These are phyloP conservation scores for Lepiota venenata DNA, from an alignment of 768 basidiomycete genomes.

Conservation along the genomic window DNA sequence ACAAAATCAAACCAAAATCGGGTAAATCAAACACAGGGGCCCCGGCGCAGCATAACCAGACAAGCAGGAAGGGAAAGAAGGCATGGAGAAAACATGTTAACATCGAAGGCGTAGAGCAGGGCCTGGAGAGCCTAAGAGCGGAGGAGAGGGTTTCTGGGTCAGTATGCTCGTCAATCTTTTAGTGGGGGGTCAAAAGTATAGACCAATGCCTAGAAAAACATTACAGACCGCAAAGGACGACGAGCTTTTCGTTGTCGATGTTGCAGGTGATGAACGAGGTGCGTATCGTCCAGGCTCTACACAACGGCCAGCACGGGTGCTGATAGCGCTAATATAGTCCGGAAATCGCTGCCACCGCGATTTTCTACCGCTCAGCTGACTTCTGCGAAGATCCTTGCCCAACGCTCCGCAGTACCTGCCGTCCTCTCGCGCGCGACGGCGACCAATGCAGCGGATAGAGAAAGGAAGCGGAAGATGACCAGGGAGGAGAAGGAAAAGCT, in stretches of 20 bases:
- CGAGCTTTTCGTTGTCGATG: constrained; percentile 80
- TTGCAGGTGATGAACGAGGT: constrained; percentile 76
- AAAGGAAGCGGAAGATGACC: constrained; percentile 41
- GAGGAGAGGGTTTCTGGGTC: constrained; percentile 84
- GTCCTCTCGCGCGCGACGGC: constrained; percentile 58
- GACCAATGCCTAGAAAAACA: constrained; percentile 39
- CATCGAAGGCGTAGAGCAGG: constrained; percentile 72
- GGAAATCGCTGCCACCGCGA: constrained; percentile 47
- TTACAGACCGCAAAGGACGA: constrained; percentile 66
- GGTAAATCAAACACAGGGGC: constrained; percentile 42
- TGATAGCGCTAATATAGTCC: constrained; percentile 39
- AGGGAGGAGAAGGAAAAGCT: constrained; percentile 73
- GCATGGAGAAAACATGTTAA: constrained; percentile 95
- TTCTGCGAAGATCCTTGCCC: constrained; percentile 75
- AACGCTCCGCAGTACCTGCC: constrained; percentile 87
- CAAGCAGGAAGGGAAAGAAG: constrained; percentile 86
- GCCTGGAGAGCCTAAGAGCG: constrained; percentile 70
- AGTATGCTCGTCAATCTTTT: constrained; percentile 18
- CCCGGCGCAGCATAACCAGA: constrained; percentile 60
- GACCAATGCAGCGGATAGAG: constrained; percentile 18
- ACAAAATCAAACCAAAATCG: constrained; percentile 15
- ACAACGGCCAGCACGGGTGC: background rate
- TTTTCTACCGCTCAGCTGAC: constrained; percentile 53
- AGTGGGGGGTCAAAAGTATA: background rate
- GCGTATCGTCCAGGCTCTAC: constrained; percentile 17